These are phyloP conservation scores for Apiospora koreana DNA, from an alignment of 2,329 filamentous ascomycete species.

Conservation along the genomic window DNA sequence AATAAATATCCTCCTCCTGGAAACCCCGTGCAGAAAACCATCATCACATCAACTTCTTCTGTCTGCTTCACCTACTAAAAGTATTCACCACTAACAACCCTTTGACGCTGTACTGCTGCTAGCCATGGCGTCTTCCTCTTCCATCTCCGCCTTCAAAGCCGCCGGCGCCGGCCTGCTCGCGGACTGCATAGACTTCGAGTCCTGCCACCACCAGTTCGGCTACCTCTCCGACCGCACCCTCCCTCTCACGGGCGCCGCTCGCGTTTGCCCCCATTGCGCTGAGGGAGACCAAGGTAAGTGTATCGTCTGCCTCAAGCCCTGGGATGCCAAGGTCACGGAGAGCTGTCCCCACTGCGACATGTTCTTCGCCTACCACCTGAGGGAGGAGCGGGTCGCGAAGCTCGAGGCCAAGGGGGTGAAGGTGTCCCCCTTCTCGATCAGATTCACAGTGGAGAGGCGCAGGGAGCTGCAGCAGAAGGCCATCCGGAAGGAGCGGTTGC, in stretches of 20 bases:
- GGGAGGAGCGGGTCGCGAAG: neutral
- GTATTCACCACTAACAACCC: no score
- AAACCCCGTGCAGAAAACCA: neutral
- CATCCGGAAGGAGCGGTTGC: neutral
- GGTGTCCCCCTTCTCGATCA: neutral
- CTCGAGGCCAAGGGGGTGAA: neutral
- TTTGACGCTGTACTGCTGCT: neutral
- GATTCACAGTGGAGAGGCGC: neutral
- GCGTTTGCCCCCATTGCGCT: neutral
- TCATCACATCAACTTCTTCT: neutral
- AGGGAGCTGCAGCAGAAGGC: neutral
- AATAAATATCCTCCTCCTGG: neutral
- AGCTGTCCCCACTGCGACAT: neutral
- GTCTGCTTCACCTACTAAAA: neutral
- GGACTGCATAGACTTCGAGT: neutral
- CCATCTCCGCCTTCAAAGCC: neutral
- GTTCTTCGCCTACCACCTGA: neutral
- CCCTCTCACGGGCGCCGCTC: neutral
- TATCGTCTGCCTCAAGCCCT: neutral
- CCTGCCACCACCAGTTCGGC: neutral
- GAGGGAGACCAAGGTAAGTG: neutral
- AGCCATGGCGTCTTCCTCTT: neutral
- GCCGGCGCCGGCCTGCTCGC: neutral
- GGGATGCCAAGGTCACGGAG: neutral
- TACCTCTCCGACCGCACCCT: neutral